Conservation (phyloP, 331 rosid genomes). For the Saraca asoca region DNA sequence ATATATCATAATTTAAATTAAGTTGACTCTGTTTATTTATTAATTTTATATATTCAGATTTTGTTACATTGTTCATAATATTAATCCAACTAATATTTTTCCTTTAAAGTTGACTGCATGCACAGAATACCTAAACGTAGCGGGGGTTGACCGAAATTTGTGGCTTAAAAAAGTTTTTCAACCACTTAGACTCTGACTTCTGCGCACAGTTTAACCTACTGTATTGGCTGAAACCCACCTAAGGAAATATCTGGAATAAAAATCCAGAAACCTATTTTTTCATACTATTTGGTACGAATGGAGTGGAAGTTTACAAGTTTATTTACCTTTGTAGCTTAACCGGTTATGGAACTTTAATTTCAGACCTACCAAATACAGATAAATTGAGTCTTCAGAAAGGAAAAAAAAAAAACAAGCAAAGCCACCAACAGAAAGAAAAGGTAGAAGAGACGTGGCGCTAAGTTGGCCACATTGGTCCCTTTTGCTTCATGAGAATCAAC, state of each 20-base stretch:
- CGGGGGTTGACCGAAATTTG: slow-evolving; percentile 41
- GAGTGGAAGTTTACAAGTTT: slow-evolving; percentile 26
- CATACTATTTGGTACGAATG: slow-evolving; percentile 28
- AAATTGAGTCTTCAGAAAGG: slow-evolving; percentile 11
- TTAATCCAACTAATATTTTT: too few species aligned
- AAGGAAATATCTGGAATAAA: slow-evolving; percentile 27
- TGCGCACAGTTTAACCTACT: slow-evolving; percentile 12
- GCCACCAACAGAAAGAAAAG: slow-evolving; percentile 31
- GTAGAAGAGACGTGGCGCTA: slow-evolving; percentile 26
- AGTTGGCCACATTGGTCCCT: slow-evolving; percentile 36
- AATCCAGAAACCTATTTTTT: slow-evolving; percentile 7
- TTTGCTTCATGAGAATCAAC: slow-evolving; percentile 32
- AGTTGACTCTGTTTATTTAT: too few species aligned
- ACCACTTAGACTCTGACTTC: background rate
- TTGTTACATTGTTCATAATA: too few species aligned
- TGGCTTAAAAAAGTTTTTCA: slow-evolving; percentile 13
- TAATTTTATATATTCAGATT: too few species aligned
- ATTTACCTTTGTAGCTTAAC: slow-evolving; percentile 24
- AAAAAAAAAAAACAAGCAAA: slow-evolving; percentile 26
- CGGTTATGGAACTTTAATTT: slow-evolving; percentile 29
- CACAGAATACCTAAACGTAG: slow-evolving; percentile 3
- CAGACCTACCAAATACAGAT: slow-evolving; percentile 31
- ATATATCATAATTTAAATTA: too few species aligned
- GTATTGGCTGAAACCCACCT: slow-evolving; percentile 33
- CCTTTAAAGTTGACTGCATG: background rate